Base-by-base conservation (phyloP, 345 rosid species). In the Noccaea bulbosa region DNA sequence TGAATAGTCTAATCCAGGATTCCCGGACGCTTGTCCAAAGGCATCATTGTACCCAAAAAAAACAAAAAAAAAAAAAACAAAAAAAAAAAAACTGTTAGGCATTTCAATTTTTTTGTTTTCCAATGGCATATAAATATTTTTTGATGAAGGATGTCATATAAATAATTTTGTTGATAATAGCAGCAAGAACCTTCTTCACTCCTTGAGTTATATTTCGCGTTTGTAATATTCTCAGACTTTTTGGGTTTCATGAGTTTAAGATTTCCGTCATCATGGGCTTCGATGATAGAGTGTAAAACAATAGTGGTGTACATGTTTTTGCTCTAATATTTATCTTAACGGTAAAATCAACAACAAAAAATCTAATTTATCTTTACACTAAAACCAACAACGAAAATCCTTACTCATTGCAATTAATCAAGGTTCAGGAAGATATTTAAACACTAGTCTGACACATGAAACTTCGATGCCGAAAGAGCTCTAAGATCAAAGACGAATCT, bases 391-490 rank as follows among this genome's bases (percentile, higher is more conserved):
- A 47, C 4, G 8, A 6, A 11, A 3, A 12, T 8, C 20, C 6
- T 40, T 61, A 9, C 14, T 12, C 11, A 22, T 71, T 40, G 35
- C 33, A 54, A 6, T 39, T 48, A 48, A 47, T 14, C 4, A 56
- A 73, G 43, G 24, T 47, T 47, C 1, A 47, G 45, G 30, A 45
- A 54, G 2, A 54, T 46, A 46, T 27, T 15, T n/a, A 49, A 40
- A 73, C 40, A 20, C 34, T 50, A 67, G 67, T 8, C 72, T 74
- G 78, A 75, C 78, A 75, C 58, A 68, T 75, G 78, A 74, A 74
- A 67, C 78, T 74, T 74, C 78, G 78, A 74, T 74, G 45, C 77
- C 44, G n/a, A 67, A 74, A 41, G 41, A 74, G 73, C 73, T 67
- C 63, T 52, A 68, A 60, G 64, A 68, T 62, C 78, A 61, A 75